Evolutionary conservation across 345 rosid genomes (phyloP).

Genomic region (Salix viminalis): DNA sequence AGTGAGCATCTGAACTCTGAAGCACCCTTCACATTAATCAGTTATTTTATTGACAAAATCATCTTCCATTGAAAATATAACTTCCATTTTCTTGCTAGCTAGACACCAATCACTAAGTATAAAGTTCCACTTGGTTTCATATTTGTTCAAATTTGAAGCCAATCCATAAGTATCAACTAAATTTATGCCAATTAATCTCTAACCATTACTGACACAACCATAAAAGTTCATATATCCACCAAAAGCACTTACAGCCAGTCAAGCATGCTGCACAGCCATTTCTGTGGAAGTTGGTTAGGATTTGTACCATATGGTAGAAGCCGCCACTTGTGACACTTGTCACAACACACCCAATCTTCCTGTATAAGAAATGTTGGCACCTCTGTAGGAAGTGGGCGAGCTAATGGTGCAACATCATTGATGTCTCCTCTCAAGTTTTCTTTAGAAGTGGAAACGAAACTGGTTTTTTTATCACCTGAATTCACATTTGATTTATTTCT

Average conservation of each 20-base stretch:
- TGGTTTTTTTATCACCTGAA: conserved; percentile 24
- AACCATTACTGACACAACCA: background rate
- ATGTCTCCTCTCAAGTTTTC: conserved; percentile 16
- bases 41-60: background rate
- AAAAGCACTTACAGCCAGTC: conserved; percentile 78
- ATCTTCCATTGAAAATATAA: background rate
- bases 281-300: conserved; percentile 61
- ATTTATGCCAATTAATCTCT: background rate
- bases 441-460: conserved; percentile 26
- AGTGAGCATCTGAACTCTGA: background rate
- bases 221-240: background rate
- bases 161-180: background rate
- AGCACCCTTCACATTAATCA: background rate
- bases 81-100: conserved; percentile 1
- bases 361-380: conserved; percentile 45
- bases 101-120: background rate
- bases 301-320: conserved; percentile 66
- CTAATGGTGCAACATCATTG: conserved; percentile 39
- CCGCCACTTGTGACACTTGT: conserved; percentile 79
- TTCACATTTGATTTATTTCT: conserved; percentile 39
- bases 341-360: conserved; percentile 84
- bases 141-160: background rate
- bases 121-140: background rate
- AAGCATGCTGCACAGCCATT: conserved; percentile 88
- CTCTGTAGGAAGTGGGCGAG: conserved; percentile 2